Conservation (phyloP, 1,284 basidiomycete genomes). For the Prillingera fragicola region DNA sequence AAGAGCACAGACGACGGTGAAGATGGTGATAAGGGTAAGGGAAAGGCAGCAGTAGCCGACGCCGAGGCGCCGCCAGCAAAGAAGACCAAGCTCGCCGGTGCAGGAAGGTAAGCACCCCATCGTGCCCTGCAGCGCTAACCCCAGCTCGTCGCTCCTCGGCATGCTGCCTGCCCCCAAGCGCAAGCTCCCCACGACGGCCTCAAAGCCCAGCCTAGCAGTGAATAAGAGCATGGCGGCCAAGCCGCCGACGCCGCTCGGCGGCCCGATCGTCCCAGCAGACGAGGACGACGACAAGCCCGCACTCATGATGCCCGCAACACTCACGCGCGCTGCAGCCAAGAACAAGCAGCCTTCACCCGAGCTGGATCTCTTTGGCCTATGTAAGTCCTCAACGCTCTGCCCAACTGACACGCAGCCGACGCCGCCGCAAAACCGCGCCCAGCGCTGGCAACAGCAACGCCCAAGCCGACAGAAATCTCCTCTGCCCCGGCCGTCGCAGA, state of each 20-base stretch:
- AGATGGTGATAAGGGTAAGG: constrained; percentile 1
- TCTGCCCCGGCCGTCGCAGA: constrained; percentile 49
- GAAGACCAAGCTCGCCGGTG: constrained; percentile 20
- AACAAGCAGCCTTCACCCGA: constrained; percentile 14
- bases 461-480: constrained; percentile 30
- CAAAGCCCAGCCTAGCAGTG: constrained; percentile 19
- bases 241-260: not conserved
- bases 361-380: constrained; percentile 44
- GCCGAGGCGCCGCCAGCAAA: constrained; percentile 15
- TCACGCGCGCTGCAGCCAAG: constrained; percentile 20
- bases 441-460: constrained; percentile 2
- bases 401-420: constrained; percentile 10
- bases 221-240: constrained; percentile 32
- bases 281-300: constrained; percentile 24
- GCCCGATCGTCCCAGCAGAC: constrained; percentile 1
- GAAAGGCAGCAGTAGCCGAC: not conserved
- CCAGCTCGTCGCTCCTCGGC: constrained; percentile 40
- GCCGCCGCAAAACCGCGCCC: constrained; percentile 4
- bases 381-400: constrained; percentile 21
- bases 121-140: not conserved
- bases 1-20: constrained; percentile 13
- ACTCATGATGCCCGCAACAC: constrained; percentile 10
- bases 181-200: constrained; percentile 25
- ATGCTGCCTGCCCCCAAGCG: constrained; percentile 48
- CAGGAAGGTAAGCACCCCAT: constrained; percentile 8